These are phyloP conservation scores for Alnus glutinosa DNA, from an alignment of 306 rosid species.

Conservation along the genomic window DNA sequence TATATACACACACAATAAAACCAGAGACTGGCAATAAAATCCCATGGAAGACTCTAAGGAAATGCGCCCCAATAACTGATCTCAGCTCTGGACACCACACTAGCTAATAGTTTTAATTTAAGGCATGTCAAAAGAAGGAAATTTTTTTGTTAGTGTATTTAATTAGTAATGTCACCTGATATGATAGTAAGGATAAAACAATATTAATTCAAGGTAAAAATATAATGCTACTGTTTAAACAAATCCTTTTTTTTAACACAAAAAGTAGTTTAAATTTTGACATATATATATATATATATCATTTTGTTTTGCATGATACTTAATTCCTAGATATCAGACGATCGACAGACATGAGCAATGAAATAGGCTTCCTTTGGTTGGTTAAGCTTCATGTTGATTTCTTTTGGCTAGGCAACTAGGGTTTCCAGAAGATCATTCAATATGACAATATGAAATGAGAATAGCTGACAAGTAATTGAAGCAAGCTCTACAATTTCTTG, in stretches of 20 bases:
- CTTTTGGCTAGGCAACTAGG: neutral
- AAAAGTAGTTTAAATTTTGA: neutral
- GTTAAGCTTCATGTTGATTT: neutral
- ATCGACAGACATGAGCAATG: neutral
- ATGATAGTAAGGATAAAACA: neutral
- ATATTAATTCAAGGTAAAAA: neutral
- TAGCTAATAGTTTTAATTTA: neutral
- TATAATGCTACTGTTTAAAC: neutral
- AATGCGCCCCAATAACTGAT: too few relatives aligned
- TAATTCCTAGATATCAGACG: neutral
- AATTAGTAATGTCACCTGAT: neutral
- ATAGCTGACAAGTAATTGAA: conserved; percentile 8
- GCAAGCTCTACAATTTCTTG: neutral
- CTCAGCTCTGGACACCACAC: too few relatives aligned
- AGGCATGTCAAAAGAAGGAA: neutral
- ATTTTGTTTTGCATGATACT: too few relatives aligned
- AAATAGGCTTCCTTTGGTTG: neutral
- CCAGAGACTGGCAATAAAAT: too few relatives aligned
- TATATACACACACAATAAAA: too few relatives aligned
- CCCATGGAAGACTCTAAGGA: too few relatives aligned
- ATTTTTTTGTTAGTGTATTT: neutral
- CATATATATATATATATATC: too few relatives aligned
- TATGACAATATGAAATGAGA: neutral
- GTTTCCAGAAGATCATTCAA: neutral
- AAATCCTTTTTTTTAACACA: neutral